These are phyloP conservation scores for Neurospora sp. DNA, from an alignment of 495 filamentous ascomycete genomes.

Conservation along the genomic window DNA sequence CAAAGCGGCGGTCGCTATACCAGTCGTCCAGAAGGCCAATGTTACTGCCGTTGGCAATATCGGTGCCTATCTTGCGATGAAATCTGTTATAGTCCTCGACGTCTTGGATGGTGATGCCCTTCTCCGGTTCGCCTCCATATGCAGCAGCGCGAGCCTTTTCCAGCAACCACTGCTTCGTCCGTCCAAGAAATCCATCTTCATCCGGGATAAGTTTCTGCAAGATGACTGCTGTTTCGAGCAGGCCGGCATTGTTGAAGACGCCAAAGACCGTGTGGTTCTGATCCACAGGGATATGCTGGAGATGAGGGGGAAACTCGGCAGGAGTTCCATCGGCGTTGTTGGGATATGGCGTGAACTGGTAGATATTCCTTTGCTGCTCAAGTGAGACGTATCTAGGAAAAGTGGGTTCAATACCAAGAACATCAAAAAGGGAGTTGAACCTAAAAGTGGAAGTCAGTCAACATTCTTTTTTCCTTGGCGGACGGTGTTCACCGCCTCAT, in stretches of 20 bases:
- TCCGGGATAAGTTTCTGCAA: constrained; percentile 25
- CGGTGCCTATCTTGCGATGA: constrained; percentile 26
- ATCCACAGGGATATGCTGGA: constrained; percentile 19
- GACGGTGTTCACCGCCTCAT: background rate
- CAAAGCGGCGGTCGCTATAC: constrained; percentile 39
- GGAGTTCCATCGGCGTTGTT: constrained; percentile 15
- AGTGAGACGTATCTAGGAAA: constrained; percentile 21
- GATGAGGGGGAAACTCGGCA: constrained; percentile 27
- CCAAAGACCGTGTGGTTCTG: constrained; percentile 11
- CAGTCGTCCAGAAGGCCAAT: constrained; percentile 36
- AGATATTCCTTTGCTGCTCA: constrained; percentile 22
- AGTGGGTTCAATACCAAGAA: constrained; percentile 24
- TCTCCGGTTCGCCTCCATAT: constrained; percentile 21
- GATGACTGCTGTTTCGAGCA: constrained; percentile 23
- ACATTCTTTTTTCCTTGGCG: background rate
- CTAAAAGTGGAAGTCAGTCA: constrained; percentile 8
- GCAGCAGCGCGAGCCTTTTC: constrained; percentile 14
- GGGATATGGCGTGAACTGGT: constrained; percentile 20
- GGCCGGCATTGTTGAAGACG: constrained; percentile 24
- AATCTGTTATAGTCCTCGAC: constrained; percentile 28
- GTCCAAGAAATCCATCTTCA: constrained; percentile 20
- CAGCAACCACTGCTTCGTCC: constrained; percentile 20
- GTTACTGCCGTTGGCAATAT: constrained; percentile 29
- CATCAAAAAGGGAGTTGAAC: constrained; percentile 27
- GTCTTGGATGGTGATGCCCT: constrained; percentile 28